phyloP scores from a whole-genome alignment of 2,329 filamentous ascomycete genomes.

The Aspergillus neoniger region DNA sequence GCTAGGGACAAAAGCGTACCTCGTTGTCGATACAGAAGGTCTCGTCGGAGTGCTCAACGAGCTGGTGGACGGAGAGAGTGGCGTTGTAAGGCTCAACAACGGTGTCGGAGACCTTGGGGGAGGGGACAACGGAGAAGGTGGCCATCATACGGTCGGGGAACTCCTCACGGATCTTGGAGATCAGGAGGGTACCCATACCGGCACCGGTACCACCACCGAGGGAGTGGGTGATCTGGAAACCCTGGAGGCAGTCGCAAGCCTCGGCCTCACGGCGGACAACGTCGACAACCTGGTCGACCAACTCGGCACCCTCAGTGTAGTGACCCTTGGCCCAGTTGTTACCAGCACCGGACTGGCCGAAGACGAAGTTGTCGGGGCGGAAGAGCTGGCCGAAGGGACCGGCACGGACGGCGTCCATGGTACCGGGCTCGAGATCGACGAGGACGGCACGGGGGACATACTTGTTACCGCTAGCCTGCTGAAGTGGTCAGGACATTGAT shows the following conservation, averaged over 20 bases:
- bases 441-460: constrained; percentile 99
- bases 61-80: constrained; percentile 96
- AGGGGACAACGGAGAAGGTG: constrained; percentile 98
- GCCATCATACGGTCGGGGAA: constrained; percentile 99
- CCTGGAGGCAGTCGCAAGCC: constrained; percentile 98
- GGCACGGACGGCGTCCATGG: constrained; percentile 98
- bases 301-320: constrained; percentile 99
- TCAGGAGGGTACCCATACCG: constrained; percentile 99
- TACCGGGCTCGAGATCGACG: constrained; percentile 98
- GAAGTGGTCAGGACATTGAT: constrained; percentile 12
- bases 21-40: constrained; percentile 99
- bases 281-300: constrained; percentile 96
- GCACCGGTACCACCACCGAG: constrained; percentile 99
- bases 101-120: constrained; percentile 98
- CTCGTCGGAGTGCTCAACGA: constrained; percentile 99
- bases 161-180: constrained; percentile 99
- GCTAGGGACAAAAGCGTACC: constrained; percentile 44
- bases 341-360: constrained; percentile 98
- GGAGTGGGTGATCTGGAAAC: constrained; percentile 99
- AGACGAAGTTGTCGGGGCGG: constrained; percentile 99
- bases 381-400: constrained; percentile 98
- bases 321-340: constrained; percentile 99
- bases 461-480: constrained; percentile 76
- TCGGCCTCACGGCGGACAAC: constrained; percentile 98
- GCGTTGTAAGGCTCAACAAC: constrained; percentile 99